Evolutionary conservation across 345 rosid genomes (phyloP).

Genomic region (Nasturtium officinale): DNA sequence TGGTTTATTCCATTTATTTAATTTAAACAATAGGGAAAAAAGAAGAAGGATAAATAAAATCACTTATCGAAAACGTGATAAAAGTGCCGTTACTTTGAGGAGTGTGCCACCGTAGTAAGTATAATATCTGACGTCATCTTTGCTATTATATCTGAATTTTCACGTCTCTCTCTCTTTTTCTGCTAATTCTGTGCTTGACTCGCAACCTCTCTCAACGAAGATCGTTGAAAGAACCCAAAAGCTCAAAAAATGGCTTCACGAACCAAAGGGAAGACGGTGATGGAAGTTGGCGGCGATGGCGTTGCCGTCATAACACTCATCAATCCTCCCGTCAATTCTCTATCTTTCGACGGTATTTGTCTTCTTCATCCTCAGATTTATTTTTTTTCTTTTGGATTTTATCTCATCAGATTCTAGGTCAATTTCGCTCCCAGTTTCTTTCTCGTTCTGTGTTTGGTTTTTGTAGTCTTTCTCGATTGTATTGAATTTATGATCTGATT

Average conservation of each 20-base stretch:
- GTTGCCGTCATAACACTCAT: conserved; percentile 86
- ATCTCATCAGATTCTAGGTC: conserved; percentile 3
- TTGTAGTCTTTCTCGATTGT: not conserved
- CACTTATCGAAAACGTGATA: conserved; percentile 34
- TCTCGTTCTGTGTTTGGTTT: not conserved
- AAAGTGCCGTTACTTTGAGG: conserved; percentile 29
- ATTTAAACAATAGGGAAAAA: too few species aligned
- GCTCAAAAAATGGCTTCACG: conserved; percentile 43
- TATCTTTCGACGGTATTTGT: conserved; percentile 69
- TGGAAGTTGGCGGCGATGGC: conserved; percentile 86
- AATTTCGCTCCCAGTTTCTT: conserved; percentile 2
- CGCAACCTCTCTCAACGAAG: conserved; percentile 28
- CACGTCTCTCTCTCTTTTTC: conserved; percentile 4
- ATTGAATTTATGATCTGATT: conserved; percentile 10
- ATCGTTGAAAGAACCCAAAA: conserved; percentile 17
- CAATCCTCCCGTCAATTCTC: conserved; percentile 93
- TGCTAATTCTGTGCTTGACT: conserved; percentile 13
- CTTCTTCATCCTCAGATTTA: not conserved
- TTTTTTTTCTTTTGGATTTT: too few species aligned
- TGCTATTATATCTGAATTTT: not conserved
- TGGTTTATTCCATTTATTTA: not conserved
- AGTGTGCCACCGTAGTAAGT: conserved; percentile 35
- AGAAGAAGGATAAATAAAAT: not conserved
- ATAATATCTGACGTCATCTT: conserved; percentile 16
- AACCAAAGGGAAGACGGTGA: conserved; percentile 58